A percentile compares a stretch with the other conserved stretches of the same genome.
phyloP scores from a whole-genome alignment of 2,329 filamentous ascomycete genomes.

The Podosphaera xanthii region DNA sequence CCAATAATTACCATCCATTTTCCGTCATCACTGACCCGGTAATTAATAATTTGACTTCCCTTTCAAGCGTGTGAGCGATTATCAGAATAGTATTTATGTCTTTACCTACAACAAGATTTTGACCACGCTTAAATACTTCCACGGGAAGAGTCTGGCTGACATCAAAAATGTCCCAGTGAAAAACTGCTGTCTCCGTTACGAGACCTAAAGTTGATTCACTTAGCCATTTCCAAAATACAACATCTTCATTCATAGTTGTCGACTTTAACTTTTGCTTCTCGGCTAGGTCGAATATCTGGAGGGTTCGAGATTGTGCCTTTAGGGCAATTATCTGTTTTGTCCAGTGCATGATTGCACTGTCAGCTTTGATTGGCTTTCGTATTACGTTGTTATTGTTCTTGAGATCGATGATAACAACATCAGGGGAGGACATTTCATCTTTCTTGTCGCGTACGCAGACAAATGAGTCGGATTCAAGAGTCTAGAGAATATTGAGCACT shows the following conservation, averaged over 20 bases:
- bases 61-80: slow-evolving; percentile 18
- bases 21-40: slow-evolving; percentile 81
- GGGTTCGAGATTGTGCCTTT: slow-evolving; percentile 77
- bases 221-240: slow-evolving; percentile 99
- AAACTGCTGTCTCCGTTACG: slow-evolving; percentile 76
- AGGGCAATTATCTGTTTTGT: slow-evolving; percentile 86
- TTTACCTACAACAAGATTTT: slow-evolving; percentile 55
- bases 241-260: slow-evolving; percentile 86
- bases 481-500: slow-evolving; percentile 28
- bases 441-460: slow-evolving; percentile 94
- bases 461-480: slow-evolving; percentile 90
- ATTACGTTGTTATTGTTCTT: slow-evolving; percentile 95
- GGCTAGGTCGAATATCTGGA: slow-evolving; percentile 92
- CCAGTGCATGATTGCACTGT: slow-evolving; percentile 99
- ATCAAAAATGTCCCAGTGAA: slow-evolving; percentile 96
- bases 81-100: neutral
- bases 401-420: slow-evolving; percentile 93
- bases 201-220: slow-evolving; percentile 71
- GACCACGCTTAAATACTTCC: slow-evolving; percentile 87
- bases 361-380: slow-evolving; percentile 87
- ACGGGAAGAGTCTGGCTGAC: slow-evolving; percentile 53
- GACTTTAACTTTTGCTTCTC: slow-evolving; percentile 94
- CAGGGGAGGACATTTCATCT: slow-evolving; percentile 58
- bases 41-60: slow-evolving; percentile 99
- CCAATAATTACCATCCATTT: slow-evolving; percentile 98